A percentile compares a stretch with the other conserved stretches of the same genome.
phyloP scores from a whole-genome alignment of 176 grass and related monocot species.

The Paspalum notatum region DNA sequence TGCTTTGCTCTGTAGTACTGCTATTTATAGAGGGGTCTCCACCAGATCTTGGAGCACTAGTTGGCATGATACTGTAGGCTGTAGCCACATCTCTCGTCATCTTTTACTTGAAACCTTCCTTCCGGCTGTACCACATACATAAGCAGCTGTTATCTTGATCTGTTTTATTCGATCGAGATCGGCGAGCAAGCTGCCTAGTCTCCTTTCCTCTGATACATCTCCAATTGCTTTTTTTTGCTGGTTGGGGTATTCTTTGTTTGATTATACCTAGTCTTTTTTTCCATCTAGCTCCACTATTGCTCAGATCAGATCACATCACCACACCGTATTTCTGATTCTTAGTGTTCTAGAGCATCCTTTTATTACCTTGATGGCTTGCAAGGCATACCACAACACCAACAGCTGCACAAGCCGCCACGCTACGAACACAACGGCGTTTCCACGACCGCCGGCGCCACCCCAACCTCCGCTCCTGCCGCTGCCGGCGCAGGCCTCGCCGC shows the following conservation, averaged over 20 bases:
- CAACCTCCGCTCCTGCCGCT: slow-evolving; percentile 68
- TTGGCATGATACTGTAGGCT: neutral
- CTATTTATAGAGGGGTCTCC: neutral
- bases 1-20: neutral
- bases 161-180: slow-evolving; percentile 48
- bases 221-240: slow-evolving; percentile 12
- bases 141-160: slow-evolving; percentile 7
- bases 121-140: neutral
- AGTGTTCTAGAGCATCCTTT: slow-evolving; percentile 41
- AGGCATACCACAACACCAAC: neutral
- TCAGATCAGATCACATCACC: neutral
- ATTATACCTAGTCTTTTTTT: neutral
- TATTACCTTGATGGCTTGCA: slow-evolving; percentile 31
- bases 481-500: slow-evolving; percentile 29
- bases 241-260: neutral
- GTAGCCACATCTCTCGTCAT: neutral
- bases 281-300: neutral
- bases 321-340: neutral
- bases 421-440: slow-evolving; percentile 12
- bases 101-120: neutral
- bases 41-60: neutral
- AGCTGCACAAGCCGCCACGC: neutral
- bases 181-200: neutral
- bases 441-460: slow-evolving; percentile 24
- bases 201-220: neutral